Evolutionary conservation across 2,329 filamentous ascomycete genomes (phyloP), one percentile per base, ranked within the genome.

Genomic region (Cladosporium sphaerospermum): DNA sequence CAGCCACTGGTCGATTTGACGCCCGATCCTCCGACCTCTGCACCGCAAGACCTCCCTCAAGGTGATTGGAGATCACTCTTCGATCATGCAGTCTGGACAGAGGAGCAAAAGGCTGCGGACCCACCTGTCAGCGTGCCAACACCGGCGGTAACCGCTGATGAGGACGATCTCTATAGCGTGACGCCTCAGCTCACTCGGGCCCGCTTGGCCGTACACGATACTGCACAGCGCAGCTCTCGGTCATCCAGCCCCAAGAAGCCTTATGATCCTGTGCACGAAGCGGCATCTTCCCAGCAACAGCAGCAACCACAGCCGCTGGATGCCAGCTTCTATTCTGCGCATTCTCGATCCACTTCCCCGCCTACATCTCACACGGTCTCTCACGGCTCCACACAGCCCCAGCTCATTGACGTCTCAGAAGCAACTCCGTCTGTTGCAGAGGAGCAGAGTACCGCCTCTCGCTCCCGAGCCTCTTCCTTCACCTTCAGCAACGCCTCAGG

Each of bases 181-280:
- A 68, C 67, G 9, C 67, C 67, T 4, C 54, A 66, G 40, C 59
- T 67, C 10, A 67, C 65, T 14, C 61, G 61, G 28, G 66, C 65
- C 31, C 57, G 61, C 19, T 63, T 67, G 14, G 65, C 65, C 9
- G 48, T 51, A 8, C 48, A 51, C 18, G 37, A 47, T 14, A 42
- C 45, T 28, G 32, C 18, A 13, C 43, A 46, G n/a, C 13, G 28
- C 18, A 33, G 28, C 14, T 4, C 28, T 4, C 43, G 34, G 13
- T 39, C 53, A 23, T 50, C 32, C 6, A 23, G 42, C 16, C 46
- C 40, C 32, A 52, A 36, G 19, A 55, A 54, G 13, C 49, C 42
- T 42, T 44, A 58, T 34, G 64, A 67, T 43, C 65, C 64, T 28
- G 63, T 66, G n/a, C 63, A 62, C 37, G 65, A 65, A 43, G 63